Evolutionary conservation across 306 rosid genomes (phyloP).

Genomic region (Adenanthera pavonina): DNA sequence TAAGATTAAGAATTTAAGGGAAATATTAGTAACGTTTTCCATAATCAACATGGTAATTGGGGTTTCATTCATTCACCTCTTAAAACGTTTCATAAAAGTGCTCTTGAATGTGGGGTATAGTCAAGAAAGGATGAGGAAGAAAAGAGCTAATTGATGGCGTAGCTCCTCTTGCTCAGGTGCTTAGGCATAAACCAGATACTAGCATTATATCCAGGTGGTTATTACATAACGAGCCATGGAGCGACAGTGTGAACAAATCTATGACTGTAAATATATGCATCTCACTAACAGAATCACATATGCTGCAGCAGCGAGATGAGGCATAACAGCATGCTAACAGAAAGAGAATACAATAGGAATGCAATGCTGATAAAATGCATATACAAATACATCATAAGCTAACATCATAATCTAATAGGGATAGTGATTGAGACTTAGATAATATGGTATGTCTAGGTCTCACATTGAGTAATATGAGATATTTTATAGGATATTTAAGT

Average conservation of each 20-base stretch:
- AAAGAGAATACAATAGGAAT: neutral
- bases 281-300: neutral
- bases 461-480: too few species aligned
- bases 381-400: neutral
- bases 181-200: neutral
- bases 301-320: neutral
- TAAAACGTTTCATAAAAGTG: slow-evolving; percentile 1
- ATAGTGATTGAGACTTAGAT: too few species aligned
- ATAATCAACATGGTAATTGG: slow-evolving; percentile 19
- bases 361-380: neutral
- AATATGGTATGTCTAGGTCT: too few species aligned
- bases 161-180: neutral
- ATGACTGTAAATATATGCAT: neutral
- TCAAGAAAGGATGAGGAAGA: too few species aligned
- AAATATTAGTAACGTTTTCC: neutral
- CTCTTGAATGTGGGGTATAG: neutral
- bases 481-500: too few species aligned
- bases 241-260: neutral
- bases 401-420: neutral
- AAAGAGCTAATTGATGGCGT: too few species aligned
- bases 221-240: neutral
- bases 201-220: neutral
- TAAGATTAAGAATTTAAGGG: neutral
- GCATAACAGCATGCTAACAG: neutral
- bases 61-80: slow-evolving; percentile 18